Base-by-base conservation (phyloP, 352 stramenopile genomes). In the Ophiocytium majus region DNA sequence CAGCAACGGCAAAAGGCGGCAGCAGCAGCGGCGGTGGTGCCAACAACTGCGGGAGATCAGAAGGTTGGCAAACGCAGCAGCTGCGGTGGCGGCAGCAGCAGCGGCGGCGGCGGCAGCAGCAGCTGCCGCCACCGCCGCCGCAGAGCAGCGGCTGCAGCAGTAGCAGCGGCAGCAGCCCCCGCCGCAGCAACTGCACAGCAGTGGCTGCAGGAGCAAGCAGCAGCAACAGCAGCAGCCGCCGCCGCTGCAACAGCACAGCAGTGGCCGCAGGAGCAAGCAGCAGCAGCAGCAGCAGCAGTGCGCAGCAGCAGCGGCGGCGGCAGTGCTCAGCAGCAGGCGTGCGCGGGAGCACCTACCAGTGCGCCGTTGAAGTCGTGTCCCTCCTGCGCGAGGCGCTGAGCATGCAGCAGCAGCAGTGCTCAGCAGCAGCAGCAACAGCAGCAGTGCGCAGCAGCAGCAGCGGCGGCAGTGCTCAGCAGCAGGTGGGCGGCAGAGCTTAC, bases 321-420 rank as follows among this genome's bases (percentile, higher is more conserved):
- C n/a, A n/a, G n/a, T n/a, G n/a, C n/a, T n/a, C n/a, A n/a, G n/a
- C n/a, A n/a, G n/a, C n/a, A n/a, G n/a, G n/a, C n/a, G 43, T 57
- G 43, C 43, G 10, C 64, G 10, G 10, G 28, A 76, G 33, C 19
- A 81, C 37, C 17, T 71, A 49, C 32, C 5, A 76, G 50, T 10
- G 37, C 32, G 35, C 32, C 32, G 50, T 33, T 76, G 76, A 49
- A 81, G 32, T 76, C 76, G n/a, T 79, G 28, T 79, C 76, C 37
- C 50, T 84, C 83, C 79, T 87, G 76, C 50, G 80, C 80, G 64
- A 50, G 23, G 19, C 82, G 79, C n/a, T 74, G 34, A 19, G 79
- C 83, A 79, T 86, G 84, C 17, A 64, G 37, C 49, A 86, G 78
- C 31, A 87, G 85, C 1, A n/a, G n/a, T n/a, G n/a, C n/a, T n/a